A percentile compares a stretch with the other conserved stretches of the same genome.
These are phyloP conservation scores for Dendrobium nobile DNA, from an alignment of 106 monocot species.

Conservation along the genomic window DNA sequence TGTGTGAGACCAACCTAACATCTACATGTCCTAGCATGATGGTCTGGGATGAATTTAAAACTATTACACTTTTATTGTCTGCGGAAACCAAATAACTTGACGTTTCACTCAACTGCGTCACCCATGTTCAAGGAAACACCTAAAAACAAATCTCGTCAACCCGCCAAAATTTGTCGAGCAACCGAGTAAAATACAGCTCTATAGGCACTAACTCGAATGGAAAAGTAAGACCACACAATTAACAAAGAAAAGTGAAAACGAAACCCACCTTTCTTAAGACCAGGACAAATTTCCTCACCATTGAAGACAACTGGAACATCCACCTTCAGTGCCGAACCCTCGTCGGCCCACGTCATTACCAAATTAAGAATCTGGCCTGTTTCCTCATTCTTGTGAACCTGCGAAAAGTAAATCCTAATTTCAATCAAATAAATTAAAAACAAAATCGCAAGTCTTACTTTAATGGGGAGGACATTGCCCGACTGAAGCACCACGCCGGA, in stretches of 20 bases:
- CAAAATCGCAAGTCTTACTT: conserved; percentile 16
- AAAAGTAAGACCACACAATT: neutral
- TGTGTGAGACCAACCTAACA: too few species aligned
- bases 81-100: too few species aligned
- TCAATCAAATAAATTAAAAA: neutral
- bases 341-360: conserved; percentile 75
- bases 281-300: conserved; percentile 67
- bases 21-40: too few species aligned
- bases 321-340: conserved; percentile 51
- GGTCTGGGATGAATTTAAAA: too few species aligned
- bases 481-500: conserved; percentile 61
- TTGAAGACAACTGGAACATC: conserved; percentile 64
- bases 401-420: neutral
- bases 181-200: neutral
- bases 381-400: conserved; percentile 73
- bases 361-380: conserved; percentile 68
- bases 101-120: too few species aligned
- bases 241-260: neutral
- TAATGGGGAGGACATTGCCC: conserved; percentile 73
- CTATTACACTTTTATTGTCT: too few species aligned
- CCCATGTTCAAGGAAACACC: neutral
- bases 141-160: too few species aligned
- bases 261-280: conserved; percentile 63
- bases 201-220: neutral
- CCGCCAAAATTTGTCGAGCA: neutral